Evolutionary conservation across 192 early-diverging fungal genomes (phyloP).

Genomic region (Coemansia sp.): DNA sequence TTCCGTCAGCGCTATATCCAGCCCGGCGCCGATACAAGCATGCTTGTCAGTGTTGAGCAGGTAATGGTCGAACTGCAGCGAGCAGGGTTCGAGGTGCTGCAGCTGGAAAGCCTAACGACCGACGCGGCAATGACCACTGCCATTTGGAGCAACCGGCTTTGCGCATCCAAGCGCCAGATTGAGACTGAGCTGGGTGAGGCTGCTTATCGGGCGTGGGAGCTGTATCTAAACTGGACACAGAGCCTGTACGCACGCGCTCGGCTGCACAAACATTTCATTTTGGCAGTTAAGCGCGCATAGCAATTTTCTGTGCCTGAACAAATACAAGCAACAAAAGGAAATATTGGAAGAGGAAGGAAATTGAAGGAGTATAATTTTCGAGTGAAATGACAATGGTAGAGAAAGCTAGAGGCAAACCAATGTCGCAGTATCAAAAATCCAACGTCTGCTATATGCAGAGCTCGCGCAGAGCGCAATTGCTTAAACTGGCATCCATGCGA

Average conservation of each 20-base stretch:
- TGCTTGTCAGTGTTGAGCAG: slow-evolving; percentile 41
- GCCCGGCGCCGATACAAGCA: slow-evolving; percentile 49
- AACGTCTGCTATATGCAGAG: no score
- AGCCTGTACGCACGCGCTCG: slow-evolving; percentile 46
- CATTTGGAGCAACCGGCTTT: slow-evolving; percentile 38
- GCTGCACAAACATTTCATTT: slow-evolving; percentile 48
- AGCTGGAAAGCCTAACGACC: slow-evolving; percentile 49
- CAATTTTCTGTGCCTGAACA: neutral
- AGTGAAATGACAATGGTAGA: neutral
- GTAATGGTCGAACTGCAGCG: slow-evolving; percentile 47
- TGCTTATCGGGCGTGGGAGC: slow-evolving; percentile 48
- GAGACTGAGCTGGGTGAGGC: slow-evolving; percentile 47
- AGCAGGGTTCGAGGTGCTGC: slow-evolving; percentile 49
- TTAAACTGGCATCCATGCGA: no score
- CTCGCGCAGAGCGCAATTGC: no score
- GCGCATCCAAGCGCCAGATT: slow-evolving; percentile 47
- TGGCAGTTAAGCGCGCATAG: slow-evolving; percentile 44
- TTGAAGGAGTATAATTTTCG: neutral
- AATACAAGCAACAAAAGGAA: neutral
- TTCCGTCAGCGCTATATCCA: slow-evolving; percentile 47
- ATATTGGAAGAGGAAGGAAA: slow-evolving; percentile 1
- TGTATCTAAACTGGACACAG: slow-evolving; percentile 56
- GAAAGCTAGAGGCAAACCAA: slow-evolving; percentile 1
- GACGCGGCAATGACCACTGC: slow-evolving; percentile 48
- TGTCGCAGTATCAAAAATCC: neutral